Percentiles rank a stretch among this genome's conserved stretches.
phyloP scores from a whole-genome alignment of 1,284 basidiomycete species.

The Neonothopanus nambi region DNA sequence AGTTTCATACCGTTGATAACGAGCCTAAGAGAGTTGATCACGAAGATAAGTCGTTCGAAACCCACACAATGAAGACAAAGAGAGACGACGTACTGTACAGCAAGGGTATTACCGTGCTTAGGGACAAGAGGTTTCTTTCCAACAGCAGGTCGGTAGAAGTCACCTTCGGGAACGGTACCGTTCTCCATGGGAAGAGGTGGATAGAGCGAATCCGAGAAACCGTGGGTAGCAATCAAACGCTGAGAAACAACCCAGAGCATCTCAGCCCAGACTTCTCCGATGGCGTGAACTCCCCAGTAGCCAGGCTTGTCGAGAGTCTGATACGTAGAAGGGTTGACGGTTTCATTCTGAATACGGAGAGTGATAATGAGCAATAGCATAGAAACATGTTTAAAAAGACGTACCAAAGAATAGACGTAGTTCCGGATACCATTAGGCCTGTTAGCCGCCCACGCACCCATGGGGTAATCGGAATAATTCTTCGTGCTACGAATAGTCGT shows the following conservation, averaged over 20 bases:
- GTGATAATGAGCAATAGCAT: not conserved
- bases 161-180: conserved; percentile 61
- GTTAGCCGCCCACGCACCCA: conserved; percentile 96
- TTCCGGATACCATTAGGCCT: conserved; percentile 79
- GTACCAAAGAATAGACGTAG: conserved; percentile 77
- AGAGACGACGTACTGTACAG: conserved; percentile 58
- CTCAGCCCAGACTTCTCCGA: conserved; percentile 96
- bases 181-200: conserved; percentile 68
- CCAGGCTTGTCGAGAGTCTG: conserved; percentile 94
- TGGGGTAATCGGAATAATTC: conserved; percentile 77
- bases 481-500: conserved; percentile 79
- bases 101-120: conserved; percentile 89
- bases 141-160: conserved; percentile 67
- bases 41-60: no score
- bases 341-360: conserved; percentile 48
- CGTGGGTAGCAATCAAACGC: conserved; percentile 77
- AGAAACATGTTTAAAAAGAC: conserved; percentile 20
- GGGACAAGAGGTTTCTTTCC: conserved; percentile 73
- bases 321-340: conserved; percentile 89
- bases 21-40: conserved; percentile 45
- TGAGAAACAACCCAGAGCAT: conserved; percentile 87
- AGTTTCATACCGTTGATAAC: conserved; percentile 93
- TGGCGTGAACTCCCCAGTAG: conserved; percentile 90
- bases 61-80: not conserved
- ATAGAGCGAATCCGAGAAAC: conserved; percentile 78